Evolutionary conservation across 2,329 filamentous ascomycete genomes (phyloP), one percentile per base, ranked within the genome.

Genomic region (Exophiala oligosperma): DNA sequence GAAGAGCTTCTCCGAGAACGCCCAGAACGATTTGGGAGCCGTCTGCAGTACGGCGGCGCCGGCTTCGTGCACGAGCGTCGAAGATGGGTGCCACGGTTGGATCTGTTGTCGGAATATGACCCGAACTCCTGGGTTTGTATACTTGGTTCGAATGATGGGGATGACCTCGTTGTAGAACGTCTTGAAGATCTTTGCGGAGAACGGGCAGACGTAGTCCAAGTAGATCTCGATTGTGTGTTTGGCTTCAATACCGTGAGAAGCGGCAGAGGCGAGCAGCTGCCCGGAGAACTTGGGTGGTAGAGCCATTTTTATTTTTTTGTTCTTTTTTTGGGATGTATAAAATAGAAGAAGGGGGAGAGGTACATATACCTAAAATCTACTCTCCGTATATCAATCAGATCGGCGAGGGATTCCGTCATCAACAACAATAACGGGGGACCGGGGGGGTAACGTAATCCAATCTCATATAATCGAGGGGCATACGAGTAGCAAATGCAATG

Each of bases 41-140:
- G 91, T 74, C 52, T 82, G 83, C 66, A 93, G 81, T 1, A 97
- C 91, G 2, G 92, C 93, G 32, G 91, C 83, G 2, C 80, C 92
- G 32, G 92, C 89, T 81, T 97, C 93, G 56, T 79, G 75, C 7
- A 70, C 71, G 9, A 92, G 81, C 5, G 89, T 92, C 41, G 86
- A 92, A 21, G 89, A 91, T 1, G 93, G 93, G 76, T 97, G 92
- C 93, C 93, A 96, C 12, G 92, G 91, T 77, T 96, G 92, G 69
- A 97, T 85, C 72, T 96, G 92, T 72, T 93, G 92, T 50, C 92
- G 88, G 80, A 97, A 90, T 69, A 97, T 84, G 66, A 96, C 80
- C 67, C 76, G 82, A 2, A 96, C 77, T 61, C 80, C 81, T 3
- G 65, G 64, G 59, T 78, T 80, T 24, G 76, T 67, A 63, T 89